A percentile compares a stretch with the other conserved stretches of the same genome.
phyloP scores from a whole-genome alignment of 768 basidiomycete genomes.

The Pleurotus sapidus region DNA sequence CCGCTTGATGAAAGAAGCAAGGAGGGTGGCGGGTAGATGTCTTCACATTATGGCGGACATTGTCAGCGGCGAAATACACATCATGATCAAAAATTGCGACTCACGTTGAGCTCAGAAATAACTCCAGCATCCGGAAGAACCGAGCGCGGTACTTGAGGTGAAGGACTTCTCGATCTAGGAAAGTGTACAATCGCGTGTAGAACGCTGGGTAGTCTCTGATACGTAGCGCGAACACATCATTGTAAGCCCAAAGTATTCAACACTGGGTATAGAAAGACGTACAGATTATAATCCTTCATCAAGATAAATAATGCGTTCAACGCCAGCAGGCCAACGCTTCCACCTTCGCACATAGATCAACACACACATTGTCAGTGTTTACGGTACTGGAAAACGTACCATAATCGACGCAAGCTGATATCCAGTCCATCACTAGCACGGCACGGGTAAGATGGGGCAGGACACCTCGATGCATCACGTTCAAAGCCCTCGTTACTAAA shows the following conservation, averaged over 20 bases:
- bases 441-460: conserved; percentile 81
- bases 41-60: conserved; percentile 24
- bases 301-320: conserved; percentile 89
- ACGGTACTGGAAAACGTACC: conserved; percentile 40
- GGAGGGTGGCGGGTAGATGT: conserved; percentile 84
- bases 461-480: conserved; percentile 80
- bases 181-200: conserved; percentile 87
- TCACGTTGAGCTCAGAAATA: conserved; percentile 91
- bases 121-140: conserved; percentile 90
- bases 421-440: conserved; percentile 88
- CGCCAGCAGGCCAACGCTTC: conserved; percentile 81
- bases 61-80: neutral
- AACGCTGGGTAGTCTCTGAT: conserved; percentile 94
- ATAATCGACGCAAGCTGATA: conserved; percentile 77
- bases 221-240: conserved; percentile 3
- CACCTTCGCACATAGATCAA: conserved; percentile 45
- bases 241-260: neutral
- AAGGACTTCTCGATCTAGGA: conserved; percentile 83
- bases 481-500: conserved; percentile 57
- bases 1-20: conserved; percentile 94
- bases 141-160: conserved; percentile 92
- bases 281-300: conserved; percentile 94
- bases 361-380: neutral
- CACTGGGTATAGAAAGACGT: conserved; percentile 24
- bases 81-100: conserved; percentile 21